Evolutionary conservation across 306 rosid genomes (phyloP), one percentile per base, ranked within the genome.

Genomic region (Rosa lucieae): DNA sequence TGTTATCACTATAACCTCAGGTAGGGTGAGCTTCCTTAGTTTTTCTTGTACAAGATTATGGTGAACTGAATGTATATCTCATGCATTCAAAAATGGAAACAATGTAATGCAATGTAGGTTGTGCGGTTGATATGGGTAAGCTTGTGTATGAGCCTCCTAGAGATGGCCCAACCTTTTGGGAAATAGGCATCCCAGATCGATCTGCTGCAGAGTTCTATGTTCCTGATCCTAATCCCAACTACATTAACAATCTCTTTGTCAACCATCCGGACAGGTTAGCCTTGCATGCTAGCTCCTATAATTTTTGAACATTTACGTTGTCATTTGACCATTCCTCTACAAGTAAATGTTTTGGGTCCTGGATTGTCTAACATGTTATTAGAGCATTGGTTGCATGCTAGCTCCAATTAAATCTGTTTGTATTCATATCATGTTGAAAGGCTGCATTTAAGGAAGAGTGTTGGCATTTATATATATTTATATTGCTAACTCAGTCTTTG

Each of bases 141-240:
- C 80, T 92, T 77, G 88, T 88, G 1, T 90, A 89, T 82, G 90
- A 95, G 58, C 92, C 99, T 20, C 98, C 92, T 51, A 95, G 99
- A 91, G 87, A 84, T 81, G 99, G 99, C 1, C 96, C 92, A 37
- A 95, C 99, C n/a, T 55, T 91, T 26, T 95, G 99, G 99, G 99
- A 95, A 91, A 95, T 95, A 70, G 98, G 99, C 78, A 82, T 88
- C 21, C 98, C 99, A 9, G 96, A 95, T 74, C 97, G 98, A n/a
- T 83, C 96, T 8, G 95, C 97, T 43, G 94, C 90, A 32, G 98
- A 91, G 49, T 92, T 93, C 69, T 95, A 79, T 72, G 91, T 91
- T 81, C 99, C 99, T 46, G 97, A 91, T 75, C 98, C 98, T 21
- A 85, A 91, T 83, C 97, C 97, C 23, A 87, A 82, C 72, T 93